Conservation (phyloP, 2,329 filamentous ascomycete species). For the Aspergillus sp. region DNA sequence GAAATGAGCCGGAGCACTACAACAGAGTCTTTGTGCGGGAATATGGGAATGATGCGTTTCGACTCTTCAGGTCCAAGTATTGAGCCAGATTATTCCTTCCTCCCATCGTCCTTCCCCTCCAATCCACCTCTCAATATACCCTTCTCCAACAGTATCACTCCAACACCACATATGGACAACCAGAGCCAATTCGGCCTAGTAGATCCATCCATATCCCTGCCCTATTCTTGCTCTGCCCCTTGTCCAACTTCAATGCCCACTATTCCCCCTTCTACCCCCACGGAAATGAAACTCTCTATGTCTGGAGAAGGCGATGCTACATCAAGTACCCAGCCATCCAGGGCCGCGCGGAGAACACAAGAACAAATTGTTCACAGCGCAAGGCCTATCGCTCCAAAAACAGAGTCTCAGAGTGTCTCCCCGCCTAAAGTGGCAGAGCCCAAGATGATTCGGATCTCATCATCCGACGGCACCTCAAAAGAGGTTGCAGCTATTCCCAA, state of each 20-base stretch:
- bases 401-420: slow-evolving; percentile 33
- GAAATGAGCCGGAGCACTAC: slow-evolving; percentile 49
- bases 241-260: slow-evolving; percentile 31
- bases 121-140: slow-evolving; percentile 32
- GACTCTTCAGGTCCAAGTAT: slow-evolving; percentile 40
- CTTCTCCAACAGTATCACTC: slow-evolving; percentile 23
- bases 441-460: slow-evolving; percentile 53
- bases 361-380: slow-evolving; percentile 50
- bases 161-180: slow-evolving; percentile 12
- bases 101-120: slow-evolving; percentile 29
- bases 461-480: slow-evolving; percentile 54
- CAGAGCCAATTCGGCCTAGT: slow-evolving; percentile 33
- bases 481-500: slow-evolving; percentile 57
- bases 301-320: slow-evolving; percentile 50
- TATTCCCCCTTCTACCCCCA: slow-evolving; percentile 39
- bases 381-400: slow-evolving; percentile 53
- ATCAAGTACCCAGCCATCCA: slow-evolving; percentile 44
- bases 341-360: slow-evolving; percentile 47
- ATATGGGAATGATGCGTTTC: slow-evolving; percentile 46
- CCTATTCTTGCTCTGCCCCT: slow-evolving; percentile 39
- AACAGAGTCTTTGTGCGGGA: slow-evolving; percentile 45
- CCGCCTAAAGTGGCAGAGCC: slow-evolving; percentile 35
- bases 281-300: slow-evolving; percentile 53
- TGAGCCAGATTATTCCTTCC: slow-evolving; percentile 29
- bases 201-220: slow-evolving; percentile 29